Base-by-base conservation (phyloP, 768 basidiomycete species). In the Lenzites betulinus region DNA sequence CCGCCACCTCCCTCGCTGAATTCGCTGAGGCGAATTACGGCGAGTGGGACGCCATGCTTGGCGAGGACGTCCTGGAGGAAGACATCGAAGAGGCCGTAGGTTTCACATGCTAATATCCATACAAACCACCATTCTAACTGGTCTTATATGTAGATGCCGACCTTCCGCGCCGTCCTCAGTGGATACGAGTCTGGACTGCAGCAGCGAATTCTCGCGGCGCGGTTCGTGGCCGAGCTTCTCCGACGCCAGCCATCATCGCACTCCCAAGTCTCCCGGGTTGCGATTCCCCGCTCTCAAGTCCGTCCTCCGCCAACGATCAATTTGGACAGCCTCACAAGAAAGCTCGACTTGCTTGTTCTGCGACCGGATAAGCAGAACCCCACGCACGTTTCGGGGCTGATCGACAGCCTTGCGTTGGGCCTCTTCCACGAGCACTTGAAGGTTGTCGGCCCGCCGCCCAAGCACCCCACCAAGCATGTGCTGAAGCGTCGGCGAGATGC, bases 301-400 rank as follows among this genome's bases (percentile, higher is more conserved):
- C 38, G 5, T 53, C 7, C 30, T 28, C 35, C 12, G 11, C 49
- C 6, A 7, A 12, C 30, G 30, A 11, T 4, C 16, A 25, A 12
- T 18, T 23, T 26, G 50, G 49, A 44, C 46, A 3, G 44, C 52
- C 20, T 56, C 65, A n/a, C 66, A 13, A 43, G 66, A 20, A 83
- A 85, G 64, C 73, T 77, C 6, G 90, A 92, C 65, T 64, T 82
- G 4, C 80, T 78, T 1, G 83, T 88, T 2, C 75, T 90, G 18
- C 82, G 77, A 23, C 70, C 78, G 0, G 83, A 84, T 62, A 79
- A 81, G 30, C 83, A 84, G 64, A 79, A 71, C 18, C 72, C 75
- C 5, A 90, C 88, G 0, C 81, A 82, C 48, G 87, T 92, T 8
- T 90, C 89, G 0, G 83, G 84, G 0, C 75, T 77, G 20, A 84